These are phyloP conservation scores for Pigoraptor vietnamica DNA, from an alignment of 78 protist species.

Conservation along the genomic window DNA sequence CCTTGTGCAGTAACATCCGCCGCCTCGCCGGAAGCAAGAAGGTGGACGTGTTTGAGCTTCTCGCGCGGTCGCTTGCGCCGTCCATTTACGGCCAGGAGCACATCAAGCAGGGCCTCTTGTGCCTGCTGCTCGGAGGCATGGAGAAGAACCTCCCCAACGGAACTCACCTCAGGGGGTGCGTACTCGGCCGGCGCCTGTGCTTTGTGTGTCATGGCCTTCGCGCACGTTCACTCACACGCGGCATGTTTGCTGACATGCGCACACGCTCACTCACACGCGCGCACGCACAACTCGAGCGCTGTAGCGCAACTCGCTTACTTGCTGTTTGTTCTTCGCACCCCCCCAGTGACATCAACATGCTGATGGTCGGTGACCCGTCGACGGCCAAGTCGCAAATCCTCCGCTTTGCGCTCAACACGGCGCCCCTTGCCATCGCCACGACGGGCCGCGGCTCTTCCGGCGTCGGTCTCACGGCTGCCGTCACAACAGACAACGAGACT, in stretches of 20 bases:
- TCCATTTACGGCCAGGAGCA: slow-evolving; percentile 93
- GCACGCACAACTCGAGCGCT: no score
- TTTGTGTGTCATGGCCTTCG: background rate
- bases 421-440: slow-evolving; percentile 95
- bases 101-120: slow-evolving; percentile 83
- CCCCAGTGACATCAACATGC: slow-evolving; percentile 83
- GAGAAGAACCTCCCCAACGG: slow-evolving; percentile 84
- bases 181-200: background rate
- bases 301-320: no score
- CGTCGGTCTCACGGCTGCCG: slow-evolving; percentile 99
- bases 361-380: slow-evolving; percentile 99
- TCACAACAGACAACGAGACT: slow-evolving; percentile 89
- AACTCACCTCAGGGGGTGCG: slow-evolving; percentile 85
- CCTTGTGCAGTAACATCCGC: background rate
- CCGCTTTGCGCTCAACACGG: slow-evolving; percentile 83
- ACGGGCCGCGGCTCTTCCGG: slow-evolving; percentile 99
- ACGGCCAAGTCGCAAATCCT: slow-evolving; percentile 98
- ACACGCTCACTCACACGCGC: no score
- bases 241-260: no score
- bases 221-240: no score
- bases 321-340: background rate
- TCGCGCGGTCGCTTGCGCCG: slow-evolving; percentile 92
- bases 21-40: background rate
- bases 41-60: slow-evolving; percentile 35
- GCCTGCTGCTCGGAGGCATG: slow-evolving; percentile 94